Conservation (phyloP, 202 grass and related monocot species). For the Saccharum hybrid region DNA sequence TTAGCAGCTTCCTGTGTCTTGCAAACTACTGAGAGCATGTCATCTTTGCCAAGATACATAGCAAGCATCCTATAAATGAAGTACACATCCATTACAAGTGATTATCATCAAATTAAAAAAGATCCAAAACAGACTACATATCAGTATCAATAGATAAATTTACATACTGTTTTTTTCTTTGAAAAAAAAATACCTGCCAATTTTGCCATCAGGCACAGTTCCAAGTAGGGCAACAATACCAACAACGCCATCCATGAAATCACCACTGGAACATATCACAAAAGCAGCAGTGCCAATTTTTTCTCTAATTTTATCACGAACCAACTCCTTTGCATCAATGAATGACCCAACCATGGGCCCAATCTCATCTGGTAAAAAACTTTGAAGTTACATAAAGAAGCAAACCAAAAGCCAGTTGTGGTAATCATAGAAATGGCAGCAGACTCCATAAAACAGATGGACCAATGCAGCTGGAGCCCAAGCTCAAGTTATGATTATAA, state of each 20-base stretch:
- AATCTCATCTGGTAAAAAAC: conserved; percentile 32
- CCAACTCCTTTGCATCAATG: conserved; percentile 39
- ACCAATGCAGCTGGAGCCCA: conserved; percentile 1
- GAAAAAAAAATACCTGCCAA: conserved; percentile 41
- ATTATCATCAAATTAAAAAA: not conserved
- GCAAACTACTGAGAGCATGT: conserved; percentile 66
- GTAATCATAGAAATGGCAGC: not conserved
- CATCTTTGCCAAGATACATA: conserved; percentile 51
- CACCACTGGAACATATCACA: conserved; percentile 41
- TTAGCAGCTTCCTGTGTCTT: conserved; percentile 43
- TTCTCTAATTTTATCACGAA: conserved; percentile 42
- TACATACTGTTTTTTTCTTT: conserved; percentile 12
- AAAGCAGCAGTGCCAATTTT: conserved; percentile 52
- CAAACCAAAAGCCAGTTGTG: not conserved
- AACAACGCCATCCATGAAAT: conserved; percentile 32
- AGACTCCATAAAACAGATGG: conserved; percentile 20
- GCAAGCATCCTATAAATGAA: conserved; percentile 55
- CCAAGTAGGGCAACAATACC: conserved; percentile 49
- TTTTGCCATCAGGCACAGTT: conserved; percentile 1
- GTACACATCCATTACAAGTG: conserved; percentile 1
- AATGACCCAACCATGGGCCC: not conserved
- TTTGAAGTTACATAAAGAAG: not conserved
- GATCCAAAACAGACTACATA: conserved; percentile 14
- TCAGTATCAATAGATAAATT: not conserved
- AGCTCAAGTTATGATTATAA: not conserved